Conservation (phyloP, 179 eudicot species). For the Beta lomatogona region DNA sequence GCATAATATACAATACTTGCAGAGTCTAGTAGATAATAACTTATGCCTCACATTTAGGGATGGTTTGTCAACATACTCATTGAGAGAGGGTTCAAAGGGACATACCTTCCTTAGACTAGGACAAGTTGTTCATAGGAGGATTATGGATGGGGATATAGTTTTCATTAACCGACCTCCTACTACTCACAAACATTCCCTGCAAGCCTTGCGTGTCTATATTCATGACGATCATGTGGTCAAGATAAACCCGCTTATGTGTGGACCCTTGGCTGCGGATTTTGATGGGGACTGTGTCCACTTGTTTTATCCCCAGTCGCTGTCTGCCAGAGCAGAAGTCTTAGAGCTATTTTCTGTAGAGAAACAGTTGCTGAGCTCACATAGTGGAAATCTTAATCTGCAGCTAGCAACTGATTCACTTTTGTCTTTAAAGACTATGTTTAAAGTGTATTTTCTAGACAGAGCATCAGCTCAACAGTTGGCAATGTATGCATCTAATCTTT, state of each 20-base stretch:
- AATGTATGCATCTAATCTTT: constrained; percentile 53
- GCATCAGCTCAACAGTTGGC: constrained; percentile 73
- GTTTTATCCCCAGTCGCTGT: constrained; percentile 90
- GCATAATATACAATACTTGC: constrained; percentile 68
- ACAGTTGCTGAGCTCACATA: constrained; percentile 85
- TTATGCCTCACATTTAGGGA: constrained; percentile 79
- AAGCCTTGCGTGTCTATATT: constrained; percentile 76
- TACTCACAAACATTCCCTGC: constrained; percentile 90
- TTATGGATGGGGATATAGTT: constrained; percentile 94
- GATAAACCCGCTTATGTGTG: constrained; percentile 89
- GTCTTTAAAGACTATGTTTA: constrained; percentile 67
- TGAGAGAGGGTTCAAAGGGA: constrained; percentile 95
- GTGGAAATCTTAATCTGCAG: constrained; percentile 83
- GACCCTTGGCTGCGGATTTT: constrained; percentile 92
- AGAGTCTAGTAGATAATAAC: constrained; percentile 81
- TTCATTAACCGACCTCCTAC: constrained; percentile 97
- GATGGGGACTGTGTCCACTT: constrained; percentile 95
- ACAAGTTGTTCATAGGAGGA: constrained; percentile 79
- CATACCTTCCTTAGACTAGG: constrained; percentile 87
- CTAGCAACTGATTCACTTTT: constrained; percentile 73
- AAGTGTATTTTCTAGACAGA: constrained; percentile 48
- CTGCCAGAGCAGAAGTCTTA: constrained; percentile 95
- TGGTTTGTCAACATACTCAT: constrained; percentile 69
- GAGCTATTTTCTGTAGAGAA: constrained; percentile 94
- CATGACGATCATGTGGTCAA: constrained; percentile 92